Base-by-base conservation (phyloP, 192 early-diverging fungal species). In the Umbelopsis isabellina region DNA sequence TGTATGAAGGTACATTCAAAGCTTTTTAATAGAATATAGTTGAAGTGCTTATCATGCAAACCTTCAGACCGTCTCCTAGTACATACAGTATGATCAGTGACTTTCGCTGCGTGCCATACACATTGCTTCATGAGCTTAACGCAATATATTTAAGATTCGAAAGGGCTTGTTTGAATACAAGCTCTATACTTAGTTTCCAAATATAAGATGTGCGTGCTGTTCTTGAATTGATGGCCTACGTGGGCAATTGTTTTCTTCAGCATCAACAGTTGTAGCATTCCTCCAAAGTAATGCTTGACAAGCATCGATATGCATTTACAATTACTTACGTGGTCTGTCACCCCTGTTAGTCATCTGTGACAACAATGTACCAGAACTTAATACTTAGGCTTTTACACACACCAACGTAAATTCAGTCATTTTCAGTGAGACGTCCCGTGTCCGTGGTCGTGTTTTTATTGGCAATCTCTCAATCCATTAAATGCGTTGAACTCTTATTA, bases 201-300 rank as follows among this genome's bases (percentile, higher is more conserved):
- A 50, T 80, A 80, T 41, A 80, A 80, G 47, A 77, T 76, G 35
- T 71, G 69, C 23, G 49, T 68, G 22, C 45, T 70, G 66, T 68
- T 25, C 9, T 66, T 46, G 3, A 69, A 15, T 18, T 69, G 33
- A 48, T 77, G 69, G 13, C 72, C 75, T 2, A 80, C 72, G 37
- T 80, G 41, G 6, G 72, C 79, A 15, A 74, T 68, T 15, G 51
- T 30, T 45, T 74, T 74, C 35, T 71, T 50, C 23, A 77, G 79
- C 23, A 49, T 25, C 46, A 61, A 35, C 4, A 77, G 49, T 68
- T 74, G 75, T 22, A 15, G 46, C 4, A 77, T 23, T 5, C 69
- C 48, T 16, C 52, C 46, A 48, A 74, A 80, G 23, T 46, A 49
- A 47, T 69, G 46, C 44, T 69, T 78, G 37, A 80, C 74, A n/a